phyloP scores from a whole-genome alignment of 257 asterid species.

The Ligustrum vulgare region DNA sequence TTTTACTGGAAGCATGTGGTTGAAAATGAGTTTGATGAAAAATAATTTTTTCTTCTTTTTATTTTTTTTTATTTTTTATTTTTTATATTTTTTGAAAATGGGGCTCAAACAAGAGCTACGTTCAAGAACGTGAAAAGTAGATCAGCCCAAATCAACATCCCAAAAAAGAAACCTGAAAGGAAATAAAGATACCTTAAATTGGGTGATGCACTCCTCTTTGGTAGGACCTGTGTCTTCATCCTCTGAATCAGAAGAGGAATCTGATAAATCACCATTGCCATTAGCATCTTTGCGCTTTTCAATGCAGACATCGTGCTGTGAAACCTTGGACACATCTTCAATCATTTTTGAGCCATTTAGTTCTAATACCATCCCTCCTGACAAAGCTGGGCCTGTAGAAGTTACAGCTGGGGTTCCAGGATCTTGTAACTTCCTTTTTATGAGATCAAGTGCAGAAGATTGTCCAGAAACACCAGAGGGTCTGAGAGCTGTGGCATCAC shows the following conservation, averaged over 20 bases:
- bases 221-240: slow-evolving; percentile 86
- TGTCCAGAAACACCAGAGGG: slow-evolving; percentile 51
- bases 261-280: slow-evolving; percentile 70
- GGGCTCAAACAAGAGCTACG: no score
- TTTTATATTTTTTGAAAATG: no score
- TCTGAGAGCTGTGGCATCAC: slow-evolving; percentile 75
- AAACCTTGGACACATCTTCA: slow-evolving; percentile 48
- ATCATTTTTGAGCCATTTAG: slow-evolving; percentile 60
- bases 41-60: no score
- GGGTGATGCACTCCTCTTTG: slow-evolving; percentile 76
- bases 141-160: neutral
- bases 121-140: slow-evolving; percentile 1
- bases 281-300: slow-evolving; percentile 66
- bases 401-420: slow-evolving; percentile 68
- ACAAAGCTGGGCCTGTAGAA: slow-evolving; percentile 54
- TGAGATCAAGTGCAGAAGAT: slow-evolving; percentile 94
- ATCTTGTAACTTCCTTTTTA: slow-evolving; percentile 95
- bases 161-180: slow-evolving; percentile 2
- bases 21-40: no score
- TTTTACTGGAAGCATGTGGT: no score
- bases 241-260: slow-evolving; percentile 91
- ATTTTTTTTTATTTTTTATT: no score
- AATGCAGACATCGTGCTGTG: slow-evolving; percentile 61
- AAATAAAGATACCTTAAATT: slow-evolving; percentile 67
- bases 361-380: slow-evolving; percentile 52